Percentiles rank a stretch among this genome's conserved stretches.
These are phyloP conservation scores for Talaromyces sp. DNA, from an alignment of 2,329 filamentous ascomycete genomes.

Conservation along the genomic window DNA sequence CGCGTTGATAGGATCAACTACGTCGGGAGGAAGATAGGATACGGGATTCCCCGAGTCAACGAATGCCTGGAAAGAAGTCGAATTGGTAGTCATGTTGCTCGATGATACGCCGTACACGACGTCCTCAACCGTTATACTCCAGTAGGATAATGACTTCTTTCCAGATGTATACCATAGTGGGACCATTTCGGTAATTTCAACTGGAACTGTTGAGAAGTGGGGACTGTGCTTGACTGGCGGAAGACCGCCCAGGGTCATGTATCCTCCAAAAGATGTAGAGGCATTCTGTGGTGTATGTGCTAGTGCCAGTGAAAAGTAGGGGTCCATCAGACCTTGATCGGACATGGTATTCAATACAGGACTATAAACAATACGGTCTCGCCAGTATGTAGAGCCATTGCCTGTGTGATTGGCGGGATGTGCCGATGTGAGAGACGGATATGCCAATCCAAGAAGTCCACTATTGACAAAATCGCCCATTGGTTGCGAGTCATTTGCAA, in stretches of 20 bases:
- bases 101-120: conserved; percentile 26
- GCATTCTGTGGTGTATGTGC: conserved; percentile 33
- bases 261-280: conserved; percentile 39
- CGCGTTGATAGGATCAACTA: conserved; percentile 45
- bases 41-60: conserved; percentile 42
- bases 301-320: conserved; percentile 55
- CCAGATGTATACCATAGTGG: conserved; percentile 27
- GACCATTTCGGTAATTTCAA: conserved; percentile 33
- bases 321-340: conserved; percentile 44
- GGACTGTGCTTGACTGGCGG: conserved; percentile 46
- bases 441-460: conserved; percentile 57
- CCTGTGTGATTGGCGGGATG: conserved; percentile 23
- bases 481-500: conserved; percentile 49
- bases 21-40: conserved; percentile 42
- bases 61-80: conserved; percentile 42
- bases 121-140: conserved; percentile 39
- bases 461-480: conserved; percentile 50
- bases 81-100: conserved; percentile 22
- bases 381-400: conserved; percentile 27
- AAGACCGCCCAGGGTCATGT: conserved; percentile 54
- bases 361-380: conserved; percentile 45
- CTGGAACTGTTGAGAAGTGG: conserved; percentile 39
- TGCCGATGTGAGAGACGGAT: conserved; percentile 52
- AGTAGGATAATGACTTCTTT: conserved; percentile 39
- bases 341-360: conserved; percentile 57